Conservation (phyloP, 164 flowering plant species). For the Tinospora cordifolia region DNA sequence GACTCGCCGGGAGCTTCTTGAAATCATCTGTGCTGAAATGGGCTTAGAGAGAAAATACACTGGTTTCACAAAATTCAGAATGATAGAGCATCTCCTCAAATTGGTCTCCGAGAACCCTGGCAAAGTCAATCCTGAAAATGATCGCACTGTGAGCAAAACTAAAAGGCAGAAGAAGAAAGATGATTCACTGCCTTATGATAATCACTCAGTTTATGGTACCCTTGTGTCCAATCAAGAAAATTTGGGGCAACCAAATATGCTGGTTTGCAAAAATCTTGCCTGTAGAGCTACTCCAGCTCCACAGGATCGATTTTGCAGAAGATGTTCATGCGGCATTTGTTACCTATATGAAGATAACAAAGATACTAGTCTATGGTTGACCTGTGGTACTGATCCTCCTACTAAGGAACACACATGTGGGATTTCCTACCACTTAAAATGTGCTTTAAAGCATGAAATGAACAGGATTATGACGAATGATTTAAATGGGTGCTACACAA, state of each 20-base stretch:
- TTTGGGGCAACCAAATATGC: background rate
- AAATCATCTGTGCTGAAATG: slow-evolving; percentile 41
- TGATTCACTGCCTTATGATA: background rate
- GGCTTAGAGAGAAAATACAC: slow-evolving; percentile 37
- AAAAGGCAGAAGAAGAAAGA: slow-evolving; percentile 26
- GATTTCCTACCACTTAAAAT: slow-evolving; percentile 39
- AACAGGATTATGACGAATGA: slow-evolving; percentile 23
- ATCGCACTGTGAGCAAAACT: slow-evolving; percentile 1
- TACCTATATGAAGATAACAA: slow-evolving; percentile 44
- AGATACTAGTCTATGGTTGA: slow-evolving; percentile 55
- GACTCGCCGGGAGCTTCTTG: slow-evolving; percentile 35
- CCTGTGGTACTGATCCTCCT: slow-evolving; percentile 27
- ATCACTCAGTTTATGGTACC: slow-evolving; percentile 4
- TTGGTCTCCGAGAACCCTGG: slow-evolving; percentile 24
- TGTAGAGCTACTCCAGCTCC: slow-evolving; percentile 31
- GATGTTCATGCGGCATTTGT: slow-evolving; percentile 53
- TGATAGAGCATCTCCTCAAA: slow-evolving; percentile 37
- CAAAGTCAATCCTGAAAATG: slow-evolving; percentile 2
- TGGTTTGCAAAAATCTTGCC: slow-evolving; percentile 38
- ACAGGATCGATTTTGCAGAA: slow-evolving; percentile 38
- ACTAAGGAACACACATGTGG: slow-evolving; percentile 33
- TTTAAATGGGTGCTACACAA: slow-evolving; percentile 2
- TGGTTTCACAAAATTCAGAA: slow-evolving; percentile 29
- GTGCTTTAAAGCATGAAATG: slow-evolving; percentile 34
- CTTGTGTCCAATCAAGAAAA: slow-evolving; percentile 1